A percentile compares a stretch with the other conserved stretches of the same genome.
phyloP scores from a whole-genome alignment of 2,329 filamentous ascomycete genomes.

The Trichothecium roseum region DNA sequence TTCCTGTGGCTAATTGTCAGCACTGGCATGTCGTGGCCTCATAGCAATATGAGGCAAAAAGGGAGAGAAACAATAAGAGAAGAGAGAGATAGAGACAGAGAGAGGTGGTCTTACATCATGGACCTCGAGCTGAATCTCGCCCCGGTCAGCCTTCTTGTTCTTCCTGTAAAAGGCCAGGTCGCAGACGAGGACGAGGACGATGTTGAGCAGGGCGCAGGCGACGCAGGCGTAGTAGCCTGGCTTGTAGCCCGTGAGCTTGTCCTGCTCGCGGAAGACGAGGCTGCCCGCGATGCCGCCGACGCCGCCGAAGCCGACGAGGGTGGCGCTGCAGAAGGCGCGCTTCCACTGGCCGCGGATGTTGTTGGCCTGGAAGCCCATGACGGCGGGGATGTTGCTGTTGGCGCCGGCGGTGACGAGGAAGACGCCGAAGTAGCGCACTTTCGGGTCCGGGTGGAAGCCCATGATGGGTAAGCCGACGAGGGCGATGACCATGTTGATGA shows the following conservation, averaged over 20 bases:
- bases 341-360: slow-evolving; percentile 88
- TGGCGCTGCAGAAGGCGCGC: slow-evolving; percentile 67
- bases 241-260: slow-evolving; percentile 38
- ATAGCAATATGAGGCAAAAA: neutral
- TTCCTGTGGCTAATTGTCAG: slow-evolving; percentile 13
- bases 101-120: slow-evolving; percentile 29
- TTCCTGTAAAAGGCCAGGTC: slow-evolving; percentile 29
- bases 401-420: slow-evolving; percentile 68
- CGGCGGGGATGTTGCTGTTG: slow-evolving; percentile 66
- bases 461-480: slow-evolving; percentile 64
- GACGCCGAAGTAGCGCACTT: slow-evolving; percentile 60
- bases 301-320: slow-evolving; percentile 65
- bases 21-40: neutral
- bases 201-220: slow-evolving; percentile 32
- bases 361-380: slow-evolving; percentile 75
- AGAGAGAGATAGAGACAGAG: neutral
- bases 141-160: slow-evolving; percentile 41
- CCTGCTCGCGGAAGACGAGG: slow-evolving; percentile 57
- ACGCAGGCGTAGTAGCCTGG: slow-evolving; percentile 47
- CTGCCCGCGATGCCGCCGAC: slow-evolving; percentile 69
- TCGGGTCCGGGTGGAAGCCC: slow-evolving; percentile 49
- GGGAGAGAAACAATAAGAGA: neutral
- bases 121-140: slow-evolving; percentile 40
- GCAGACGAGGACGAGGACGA: slow-evolving; percentile 32
- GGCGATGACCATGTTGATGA: slow-evolving; percentile 54